Evolutionary conservation across 2,329 filamentous ascomycete genomes (phyloP).

Genomic region (Cercospora sp.): DNA sequence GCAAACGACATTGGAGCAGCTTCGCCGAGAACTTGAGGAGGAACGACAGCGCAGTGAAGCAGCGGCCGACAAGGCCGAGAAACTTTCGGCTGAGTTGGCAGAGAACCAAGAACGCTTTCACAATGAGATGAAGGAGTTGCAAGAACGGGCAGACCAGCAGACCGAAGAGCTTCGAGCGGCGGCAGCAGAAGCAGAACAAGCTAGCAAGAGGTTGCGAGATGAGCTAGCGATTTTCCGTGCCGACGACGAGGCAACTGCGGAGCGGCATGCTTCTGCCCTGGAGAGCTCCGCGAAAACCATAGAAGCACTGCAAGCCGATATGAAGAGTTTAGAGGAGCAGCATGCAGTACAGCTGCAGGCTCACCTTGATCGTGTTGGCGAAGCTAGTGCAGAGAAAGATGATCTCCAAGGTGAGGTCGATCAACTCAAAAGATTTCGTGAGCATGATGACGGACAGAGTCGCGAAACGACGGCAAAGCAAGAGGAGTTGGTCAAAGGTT

Average conservation of each 20-base stretch:
- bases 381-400: constrained; percentile 11
- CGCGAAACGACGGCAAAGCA: constrained; percentile 17
- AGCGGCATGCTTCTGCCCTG: constrained; percentile 17
- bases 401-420: constrained; percentile 23
- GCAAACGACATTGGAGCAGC: constrained; percentile 24
- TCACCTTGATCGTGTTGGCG: constrained; percentile 16
- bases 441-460: constrained; percentile 13
- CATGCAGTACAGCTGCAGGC: constrained; percentile 22
- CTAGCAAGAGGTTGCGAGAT: constrained; percentile 20
- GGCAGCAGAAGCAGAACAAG: constrained; percentile 17
- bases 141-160: constrained; percentile 22
- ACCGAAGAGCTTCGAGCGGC: constrained; percentile 20
- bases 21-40: constrained; percentile 32
- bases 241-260: constrained; percentile 20
- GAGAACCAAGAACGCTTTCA: constrained; percentile 17
- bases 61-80: constrained; percentile 17
- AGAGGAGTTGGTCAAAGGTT: constrained; percentile 20
- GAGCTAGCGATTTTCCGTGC: constrained; percentile 20
- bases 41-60: constrained; percentile 21
- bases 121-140: constrained; percentile 21
- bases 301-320: constrained; percentile 24
- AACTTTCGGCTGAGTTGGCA: constrained; percentile 22
- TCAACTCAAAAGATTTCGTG: constrained; percentile 19
- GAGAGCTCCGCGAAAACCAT: constrained; percentile 16
- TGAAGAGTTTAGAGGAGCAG: constrained; percentile 17